Percentiles rank a stretch among this genome's conserved stretches.
Conservation (phyloP, 805 yeast genomes). For the Vanderwaltozyma tropicalis region DNA sequence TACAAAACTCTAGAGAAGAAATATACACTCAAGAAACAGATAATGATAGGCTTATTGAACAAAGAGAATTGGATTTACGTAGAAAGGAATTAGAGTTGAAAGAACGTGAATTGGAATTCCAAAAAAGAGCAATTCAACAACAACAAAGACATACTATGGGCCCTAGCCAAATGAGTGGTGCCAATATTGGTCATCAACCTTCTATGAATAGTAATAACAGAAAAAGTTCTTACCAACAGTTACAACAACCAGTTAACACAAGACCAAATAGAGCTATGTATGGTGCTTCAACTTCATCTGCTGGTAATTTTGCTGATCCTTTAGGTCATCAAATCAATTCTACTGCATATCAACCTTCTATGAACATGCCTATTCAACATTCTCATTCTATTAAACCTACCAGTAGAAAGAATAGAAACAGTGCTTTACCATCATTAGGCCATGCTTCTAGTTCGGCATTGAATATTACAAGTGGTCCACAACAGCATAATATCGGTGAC, state of each 20-base stretch:
- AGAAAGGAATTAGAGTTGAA: constrained; percentile 27
- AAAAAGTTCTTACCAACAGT: constrained; percentile 14
- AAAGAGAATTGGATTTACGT: constrained; percentile 26
- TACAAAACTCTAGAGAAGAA: constrained; percentile 9
- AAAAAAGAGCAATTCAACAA: constrained; percentile 22
- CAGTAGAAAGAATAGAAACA: constrained; percentile 29
- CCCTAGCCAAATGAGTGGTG: not conserved
- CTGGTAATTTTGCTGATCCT: constrained; percentile 18
- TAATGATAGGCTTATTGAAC: constrained; percentile 14
- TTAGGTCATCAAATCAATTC: not conserved
- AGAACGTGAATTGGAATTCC: constrained; percentile 26
- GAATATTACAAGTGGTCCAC: constrained; percentile 10
- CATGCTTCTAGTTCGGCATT: constrained; percentile 22
- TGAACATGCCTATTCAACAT: constrained; percentile 5
- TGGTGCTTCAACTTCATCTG: constrained; percentile 18
- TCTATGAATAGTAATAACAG: constrained; percentile 3
- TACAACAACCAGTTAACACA: constrained; percentile 10
- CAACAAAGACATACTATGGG: constrained; percentile 5
- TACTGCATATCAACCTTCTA: not conserved
- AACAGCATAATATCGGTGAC: too few species aligned
- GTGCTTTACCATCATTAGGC: constrained; percentile 26
- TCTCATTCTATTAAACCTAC: constrained; percentile 25
- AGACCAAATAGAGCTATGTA: constrained; percentile 22
- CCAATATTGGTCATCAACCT: constrained; percentile 1
- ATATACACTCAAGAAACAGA: constrained; percentile 1